Conservation (phyloP, 2,329 filamentous ascomycete genomes). For the Rutstroemia sp. region DNA sequence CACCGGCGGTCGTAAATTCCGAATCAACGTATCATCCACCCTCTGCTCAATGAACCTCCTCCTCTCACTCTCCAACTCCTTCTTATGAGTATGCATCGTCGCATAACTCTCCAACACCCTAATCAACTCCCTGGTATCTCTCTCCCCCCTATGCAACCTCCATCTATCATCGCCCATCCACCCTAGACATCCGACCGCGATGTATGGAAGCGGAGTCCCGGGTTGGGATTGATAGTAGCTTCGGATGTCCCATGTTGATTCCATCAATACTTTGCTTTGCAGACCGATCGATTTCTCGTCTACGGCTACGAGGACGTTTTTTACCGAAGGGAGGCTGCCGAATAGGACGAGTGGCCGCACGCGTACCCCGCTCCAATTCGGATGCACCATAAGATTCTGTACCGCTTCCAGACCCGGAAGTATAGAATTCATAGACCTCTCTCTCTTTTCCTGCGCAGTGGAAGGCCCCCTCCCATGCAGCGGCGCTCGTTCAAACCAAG, state of each 20-base stretch:
- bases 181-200: neutral
- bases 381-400: neutral
- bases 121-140: neutral
- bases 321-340: neutral
- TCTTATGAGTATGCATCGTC: neutral
- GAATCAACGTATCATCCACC: neutral
- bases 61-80: neutral
- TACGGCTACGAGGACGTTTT: neutral
- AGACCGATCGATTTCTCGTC: neutral
- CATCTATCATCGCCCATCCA: neutral
- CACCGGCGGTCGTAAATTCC: no score
- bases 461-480: neutral
- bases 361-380: neutral
- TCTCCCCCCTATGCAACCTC: neutral
- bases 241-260: neutral
- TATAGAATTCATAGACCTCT: neutral
- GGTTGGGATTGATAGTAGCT: neutral
- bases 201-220: neutral
- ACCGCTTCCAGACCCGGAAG: neutral
- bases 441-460: neutral
- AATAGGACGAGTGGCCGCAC: neutral
- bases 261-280: neutral
- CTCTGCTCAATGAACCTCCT: neutral
- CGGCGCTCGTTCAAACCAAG: neutral
- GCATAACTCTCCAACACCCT: neutral